A percentile compares a stretch with the other conserved stretches of the same genome.
Evolutionary conservation across 768 basidiomycete genomes (phyloP).

Genomic region (Phallus indusiatus): DNA sequence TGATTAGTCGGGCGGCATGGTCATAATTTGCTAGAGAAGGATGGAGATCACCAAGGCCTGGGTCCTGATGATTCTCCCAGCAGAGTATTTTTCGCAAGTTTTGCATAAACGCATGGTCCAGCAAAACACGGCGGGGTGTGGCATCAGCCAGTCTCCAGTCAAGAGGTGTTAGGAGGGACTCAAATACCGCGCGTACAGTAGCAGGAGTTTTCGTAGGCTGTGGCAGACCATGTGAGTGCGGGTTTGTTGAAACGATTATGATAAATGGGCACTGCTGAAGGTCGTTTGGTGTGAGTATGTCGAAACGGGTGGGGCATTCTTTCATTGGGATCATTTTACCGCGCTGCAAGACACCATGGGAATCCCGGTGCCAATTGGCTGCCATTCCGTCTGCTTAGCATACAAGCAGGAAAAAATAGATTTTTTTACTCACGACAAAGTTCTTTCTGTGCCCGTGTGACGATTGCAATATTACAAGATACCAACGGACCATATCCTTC

Average conservation of each 20-base stretch:
- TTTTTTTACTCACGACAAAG: slow-evolving; percentile 10
- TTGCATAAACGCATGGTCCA: slow-evolving; percentile 18
- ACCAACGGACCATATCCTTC: slow-evolving; percentile 15
- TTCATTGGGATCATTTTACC: slow-evolving; percentile 2
- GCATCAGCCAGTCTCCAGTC: slow-evolving; percentile 22
- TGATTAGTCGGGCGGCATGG: slow-evolving; percentile 17
- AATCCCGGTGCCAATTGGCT: slow-evolving; percentile 16
- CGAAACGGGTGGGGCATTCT: slow-evolving; percentile 3
- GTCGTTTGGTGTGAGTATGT: slow-evolving; percentile 9
- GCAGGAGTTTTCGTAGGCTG: slow-evolving; percentile 10
- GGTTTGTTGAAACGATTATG: slow-evolving; percentile 10
- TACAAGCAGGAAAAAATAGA: slow-evolving; percentile 1
- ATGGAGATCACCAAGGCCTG: slow-evolving; percentile 12
- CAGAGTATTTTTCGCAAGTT: slow-evolving; percentile 12
- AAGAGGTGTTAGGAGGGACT: slow-evolving; percentile 12
- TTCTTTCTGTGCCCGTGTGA: slow-evolving; percentile 12
- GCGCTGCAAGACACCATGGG: slow-evolving; percentile 11
- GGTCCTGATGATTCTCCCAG: slow-evolving; percentile 12
- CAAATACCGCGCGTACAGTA: slow-evolving; percentile 10
- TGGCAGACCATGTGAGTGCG: slow-evolving; percentile 8
- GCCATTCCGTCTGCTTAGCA: neutral
- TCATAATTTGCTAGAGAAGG: slow-evolving; percentile 18
- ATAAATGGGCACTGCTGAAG: slow-evolving; percentile 8
- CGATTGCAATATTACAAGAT: slow-evolving; percentile 13
- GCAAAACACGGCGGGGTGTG: slow-evolving; percentile 18